Base-by-base conservation (phyloP, 2,329 filamentous ascomycete genomes). In the Ophiostoma tasmaniense region DNA sequence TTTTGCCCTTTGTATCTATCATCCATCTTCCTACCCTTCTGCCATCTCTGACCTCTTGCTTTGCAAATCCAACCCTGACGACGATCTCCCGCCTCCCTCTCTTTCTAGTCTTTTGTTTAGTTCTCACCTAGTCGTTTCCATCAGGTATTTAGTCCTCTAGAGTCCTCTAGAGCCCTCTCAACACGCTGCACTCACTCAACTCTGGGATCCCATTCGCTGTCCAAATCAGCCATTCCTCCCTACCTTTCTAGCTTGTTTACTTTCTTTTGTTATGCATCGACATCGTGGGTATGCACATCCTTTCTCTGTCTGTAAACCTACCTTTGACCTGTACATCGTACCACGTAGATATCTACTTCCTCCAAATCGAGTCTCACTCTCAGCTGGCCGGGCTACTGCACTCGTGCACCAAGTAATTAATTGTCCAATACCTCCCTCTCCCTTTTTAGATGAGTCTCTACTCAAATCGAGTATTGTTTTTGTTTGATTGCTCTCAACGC, bases 71-170 rank as follows among this genome's bases (percentile, higher is more conserved):
- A 67, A 67, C 66, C 66, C 69, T 66, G 52, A 70, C 62, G 69
- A 66, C 62, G 66, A 70, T 70, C 69, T 70, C 69, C 66, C 69
- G 69, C 50, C 3, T 59, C 13, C 61, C 39, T 42, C 62, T 28
- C 61, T 20, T 10, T 37, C 61, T 35, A 33, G 22, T 33, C 25
- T 10, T 61, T 2, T 33, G 3, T 30, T 7, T 5, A 28, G 22
- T 30, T 20, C 50, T 13, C 50, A 13, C n/a, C 5, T 20, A 50
- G 45, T 8, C 45, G 33, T 33, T 33, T 4, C 8, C 33, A 33
- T 33, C 33, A 33, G 8, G 14, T 50, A 14, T 52, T 14, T 52
- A 42, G 17, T 42, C 37, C 37, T 39, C 33, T 35, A n/a, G n/a
- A n/a, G n/a, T n/a, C n/a, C 33, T 35, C 37, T 39, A 39, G 37